Base-by-base conservation (phyloP, 352 stramenopile species). In the Elongisporangium prolatum region DNA sequence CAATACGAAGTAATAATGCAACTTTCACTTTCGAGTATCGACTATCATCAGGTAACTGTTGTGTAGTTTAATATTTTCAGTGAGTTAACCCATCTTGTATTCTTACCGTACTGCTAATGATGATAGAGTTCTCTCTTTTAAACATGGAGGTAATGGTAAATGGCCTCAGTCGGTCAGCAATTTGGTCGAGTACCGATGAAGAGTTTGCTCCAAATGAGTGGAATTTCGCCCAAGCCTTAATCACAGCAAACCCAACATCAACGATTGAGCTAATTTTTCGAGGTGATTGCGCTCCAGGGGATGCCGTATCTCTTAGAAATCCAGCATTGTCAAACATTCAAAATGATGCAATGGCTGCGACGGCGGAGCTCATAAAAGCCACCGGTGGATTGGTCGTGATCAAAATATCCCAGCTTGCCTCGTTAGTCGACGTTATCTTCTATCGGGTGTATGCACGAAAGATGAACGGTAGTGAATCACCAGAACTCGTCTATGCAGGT, bases 331-430 rank as follows among this genome's bases (percentile, higher is more conserved):
- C 47, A 58, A 62, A 69, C 37, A 49, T 54, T 0, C 40, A n/a
- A 0, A 18, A 59, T n/a, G 54, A 61, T 44, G 59, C 34, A 1
- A 40, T 52, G 2, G 48, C 71, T 8, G 72, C 67, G 25, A 48
- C 49, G 18, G 48, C 82, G 7, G 49, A 68, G 4, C 53, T 72
- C 24, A 2, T 74, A 37, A 50, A 58, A 0, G 58, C 71, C 3
- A 85, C 75, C n/a, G 78, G 75, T 20, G 78, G 78, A 8, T 74
- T 75, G 63, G 65, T 86, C 28, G 49, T 60, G 16, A n/a, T 86
- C 9, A 21, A 56, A 2, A 54, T 74, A 5, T 48, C 52, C n/a
- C n/a, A n/a, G n/a, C n/a, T 14, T 52, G 56, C 3, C 49, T 49
- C 0, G 40, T 58, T 16, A 58, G 2, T 17, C 55, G 21, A 50